Conservation (phyloP, 177 flowering plant species). For the Tripterygium wilfordii region DNA sequence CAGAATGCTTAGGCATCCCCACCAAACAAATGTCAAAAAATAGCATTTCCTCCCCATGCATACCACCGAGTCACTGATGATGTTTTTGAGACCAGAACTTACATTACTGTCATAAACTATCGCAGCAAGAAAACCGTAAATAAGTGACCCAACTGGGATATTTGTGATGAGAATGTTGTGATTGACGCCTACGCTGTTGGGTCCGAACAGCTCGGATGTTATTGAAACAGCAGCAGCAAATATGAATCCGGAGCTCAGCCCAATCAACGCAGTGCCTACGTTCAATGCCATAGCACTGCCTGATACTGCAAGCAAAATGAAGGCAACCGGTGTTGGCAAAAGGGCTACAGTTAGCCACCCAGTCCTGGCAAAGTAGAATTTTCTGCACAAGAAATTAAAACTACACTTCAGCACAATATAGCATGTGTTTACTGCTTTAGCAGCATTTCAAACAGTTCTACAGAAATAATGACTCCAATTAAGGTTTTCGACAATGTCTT, state of each 20-base stretch:
- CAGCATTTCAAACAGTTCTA: too few relatives aligned
- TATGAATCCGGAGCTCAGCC: conserved; percentile 90
- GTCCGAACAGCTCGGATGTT: conserved; percentile 90
- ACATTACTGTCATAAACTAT: conserved; percentile 62
- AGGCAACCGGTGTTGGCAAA: conserved; percentile 71
- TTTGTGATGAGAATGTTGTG: conserved; percentile 93
- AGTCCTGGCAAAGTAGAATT: conserved; percentile 73
- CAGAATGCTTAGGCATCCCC: conserved; percentile 69
- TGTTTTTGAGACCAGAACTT: neutral
- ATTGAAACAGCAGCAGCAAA: conserved; percentile 92
- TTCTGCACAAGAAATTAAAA: conserved; percentile 41
- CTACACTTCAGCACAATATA: too few relatives aligned
- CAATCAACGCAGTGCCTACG: conserved; percentile 65
- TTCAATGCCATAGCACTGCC: conserved; percentile 31
- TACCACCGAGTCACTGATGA: conserved; percentile 23
- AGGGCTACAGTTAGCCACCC: conserved; percentile 77
- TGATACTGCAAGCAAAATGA: conserved; percentile 51
- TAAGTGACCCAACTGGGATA: conserved; percentile 79
- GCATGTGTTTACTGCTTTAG: too few relatives aligned
- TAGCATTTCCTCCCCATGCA: conserved; percentile 87
- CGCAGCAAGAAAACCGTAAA: conserved; percentile 83
- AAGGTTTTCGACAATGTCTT: too few relatives aligned
- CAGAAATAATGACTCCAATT: too few relatives aligned
- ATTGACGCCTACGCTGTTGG: conserved; percentile 79
- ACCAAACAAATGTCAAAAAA: conserved; percentile 56